These are phyloP conservation scores for Naganishia randhawae DNA, from an alignment of 768 basidiomycete species.

Conservation along the genomic window DNA sequence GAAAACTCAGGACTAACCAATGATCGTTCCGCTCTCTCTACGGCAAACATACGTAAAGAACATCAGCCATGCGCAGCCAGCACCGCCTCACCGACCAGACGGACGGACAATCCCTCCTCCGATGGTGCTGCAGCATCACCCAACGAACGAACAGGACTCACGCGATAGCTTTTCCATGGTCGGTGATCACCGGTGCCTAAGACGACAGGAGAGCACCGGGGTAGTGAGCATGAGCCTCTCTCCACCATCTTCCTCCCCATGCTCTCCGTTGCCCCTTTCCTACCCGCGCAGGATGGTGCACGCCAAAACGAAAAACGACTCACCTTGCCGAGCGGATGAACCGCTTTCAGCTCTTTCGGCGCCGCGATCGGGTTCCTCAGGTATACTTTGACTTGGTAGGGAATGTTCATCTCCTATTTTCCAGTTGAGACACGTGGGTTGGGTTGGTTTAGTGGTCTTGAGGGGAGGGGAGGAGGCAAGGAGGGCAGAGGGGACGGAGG, in stretches of 20 bases:
- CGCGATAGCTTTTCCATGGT: conserved; percentile 26
- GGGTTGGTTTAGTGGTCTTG: too few relatives aligned
- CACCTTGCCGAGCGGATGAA: conserved; percentile 42
- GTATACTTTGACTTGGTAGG: conserved; percentile 46
- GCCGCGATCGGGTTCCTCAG: conserved; percentile 34
- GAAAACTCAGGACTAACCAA: conserved; percentile 19
- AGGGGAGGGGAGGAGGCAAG: neutral
- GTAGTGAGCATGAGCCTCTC: neutral
- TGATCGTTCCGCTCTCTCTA: conserved; percentile 29
- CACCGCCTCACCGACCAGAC: too few relatives aligned
- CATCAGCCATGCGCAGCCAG: neutral
- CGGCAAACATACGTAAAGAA: neutral
- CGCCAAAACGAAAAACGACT: too few relatives aligned
- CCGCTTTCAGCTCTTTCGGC: conserved; percentile 38
- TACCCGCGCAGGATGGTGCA: too few relatives aligned
- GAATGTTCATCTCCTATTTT: conserved; percentile 38
- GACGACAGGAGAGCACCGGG: neutral
- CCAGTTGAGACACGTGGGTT: neutral
- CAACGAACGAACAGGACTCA: conserved; percentile 14
- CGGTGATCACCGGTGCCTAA: conserved; percentile 24
- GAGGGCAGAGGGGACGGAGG: too few relatives aligned
- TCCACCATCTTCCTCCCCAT: too few relatives aligned
- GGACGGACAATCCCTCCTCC: too few relatives aligned
- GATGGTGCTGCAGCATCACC: too few relatives aligned
- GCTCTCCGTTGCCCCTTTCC: too few relatives aligned